Evolutionary conservation across 2,329 filamentous ascomycete species (phyloP).

Genomic region (Phaeoacremonium minimum): DNA sequence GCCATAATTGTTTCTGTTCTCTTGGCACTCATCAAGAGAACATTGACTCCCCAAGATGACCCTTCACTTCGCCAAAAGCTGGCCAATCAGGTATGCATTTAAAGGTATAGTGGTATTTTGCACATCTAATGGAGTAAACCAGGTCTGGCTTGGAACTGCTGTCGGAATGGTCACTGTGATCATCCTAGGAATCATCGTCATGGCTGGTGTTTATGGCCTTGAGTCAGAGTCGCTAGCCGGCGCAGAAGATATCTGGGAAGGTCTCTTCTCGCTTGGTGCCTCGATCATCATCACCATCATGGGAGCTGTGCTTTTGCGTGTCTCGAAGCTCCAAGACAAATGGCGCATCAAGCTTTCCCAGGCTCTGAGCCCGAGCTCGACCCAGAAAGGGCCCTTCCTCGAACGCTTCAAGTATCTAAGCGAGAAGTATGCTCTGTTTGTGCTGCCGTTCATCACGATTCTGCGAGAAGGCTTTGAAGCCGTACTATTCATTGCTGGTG

Average conservation of each 20-base stretch:
- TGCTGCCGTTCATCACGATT: conserved; percentile 84
- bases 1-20: conserved; percentile 85
- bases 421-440: conserved; percentile 82
- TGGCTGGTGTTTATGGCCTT: conserved; percentile 66
- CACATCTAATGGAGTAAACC: too few relatives aligned
- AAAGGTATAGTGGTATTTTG: too few relatives aligned
- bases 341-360: conserved; percentile 80
- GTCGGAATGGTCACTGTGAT: conserved; percentile 58
- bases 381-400: conserved; percentile 24
- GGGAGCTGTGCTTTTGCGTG: conserved; percentile 73
- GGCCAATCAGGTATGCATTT: conserved; percentile 52
- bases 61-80: conserved; percentile 59
- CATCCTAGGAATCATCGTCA: conserved; percentile 58
- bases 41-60: conserved; percentile 39
- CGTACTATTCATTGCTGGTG: conserved; percentile 82
- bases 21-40: conserved; percentile 80
- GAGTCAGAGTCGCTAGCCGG: conserved; percentile 62
- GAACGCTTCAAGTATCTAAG: conserved; percentile 55
- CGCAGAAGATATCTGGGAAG: conserved; percentile 77
- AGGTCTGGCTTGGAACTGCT: conserved; percentile 65
- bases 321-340: conserved; percentile 80
- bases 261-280: conserved; percentile 71
- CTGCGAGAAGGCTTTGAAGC: conserved; percentile 82
- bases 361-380: conserved; percentile 45
- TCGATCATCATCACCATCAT: conserved; percentile 77